Evolutionary conservation across 768 basidiomycete genomes (phyloP), one percentile per base, ranked within the genome.

Genomic region (Kwoniella europaea): DNA sequence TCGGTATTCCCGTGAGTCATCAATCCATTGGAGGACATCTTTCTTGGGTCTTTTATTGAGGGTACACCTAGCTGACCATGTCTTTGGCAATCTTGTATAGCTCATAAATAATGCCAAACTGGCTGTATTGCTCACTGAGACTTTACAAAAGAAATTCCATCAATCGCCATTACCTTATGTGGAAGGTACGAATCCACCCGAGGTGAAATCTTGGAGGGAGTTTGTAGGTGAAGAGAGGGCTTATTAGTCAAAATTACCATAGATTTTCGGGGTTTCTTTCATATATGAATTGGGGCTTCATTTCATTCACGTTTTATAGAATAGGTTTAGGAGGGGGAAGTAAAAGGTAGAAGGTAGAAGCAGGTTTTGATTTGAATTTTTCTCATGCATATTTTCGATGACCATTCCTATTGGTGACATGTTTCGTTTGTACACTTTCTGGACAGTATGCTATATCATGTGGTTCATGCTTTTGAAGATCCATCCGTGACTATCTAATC

Each of bases 121-220:
- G 68, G 97, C 96, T 2, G 88, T 90, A 74, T 88, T 99, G 60
- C 97, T 94, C 82, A 95, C 98, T 44, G 92, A 96, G 83, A 89
- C 90, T 72, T 85, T 99, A 16, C 70, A 74, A 46, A 79, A 77
- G 69, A 79, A 77, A 67, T 77, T 79, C 71, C 69, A 73, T 55
- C 63, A 71, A 22, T 74, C 69, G 2, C 78, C 78, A 35, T 63
- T 79, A 73, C 87, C 87, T 24, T 99, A 98, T 82, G 86, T 86
- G 41, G 94, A 98, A 84, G 96, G 94, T 20, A 89, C 86, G 43
- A 91, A 96, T 74, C 96, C 96, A 42, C 87, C 90, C 1, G 96
- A 98, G 83, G 94, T 99, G 78, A 82, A 88, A 76, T 93, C 92
- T 42, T 98, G 95, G 95, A 86, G 88, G 68, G 92, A 95, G 83